Base-by-base conservation (phyloP, 2,329 filamentous ascomycete genomes). In the Cryphonectria parasitica region DNA sequence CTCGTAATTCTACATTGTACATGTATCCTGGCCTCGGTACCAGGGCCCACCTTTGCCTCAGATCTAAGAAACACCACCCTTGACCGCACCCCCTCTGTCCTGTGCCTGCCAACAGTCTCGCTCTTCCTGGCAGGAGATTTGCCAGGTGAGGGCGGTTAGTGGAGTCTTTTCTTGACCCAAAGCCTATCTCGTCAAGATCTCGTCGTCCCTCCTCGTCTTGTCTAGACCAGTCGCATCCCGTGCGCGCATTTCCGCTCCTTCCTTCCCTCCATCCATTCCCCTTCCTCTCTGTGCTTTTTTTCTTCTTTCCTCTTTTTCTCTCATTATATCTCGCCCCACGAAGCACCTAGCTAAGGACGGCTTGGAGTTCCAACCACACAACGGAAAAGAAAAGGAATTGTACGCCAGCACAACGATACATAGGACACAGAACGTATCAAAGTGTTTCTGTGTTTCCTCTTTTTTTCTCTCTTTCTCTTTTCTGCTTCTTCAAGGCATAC, bases 131-230 rank as follows among this genome's bases (percentile, higher is more conserved):
- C 54, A 58, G 54, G 54, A 58, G 54, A 34, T 19, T 34, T 58
- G 54, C 54, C 28, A 19, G 54, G 54, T 17, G 17, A 58, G 54
- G 54, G 54, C 54, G 15, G 17, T 19, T 31, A 28, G 54, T 31
- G 54, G 54, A 13, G 41, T 19, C 43, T 52, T 5, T 41, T 62
- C 45, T 63, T 68, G 36, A 60, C 66, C n/a, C 66, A 36, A 22
- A 49, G 36, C n/a, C n/a, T 45, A 64, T 64, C 62, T 60, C 22
- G 8, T 63, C 22, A 45, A 64, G 58, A 63, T 39, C 31, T 62
- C 58, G 2, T 45, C 66, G 8, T 25, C 58, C 43, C 25, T 28
- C n/a, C n/a, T 64, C 41, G 45, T 54, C 64, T 52, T 45, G 25
- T 39, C 36, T 39, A 11, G 11, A 39, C 52, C 64, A 34, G 25